Base-by-base conservation (phyloP, 2,329 filamentous ascomycete species). In the Colletotrichum noveboracense region DNA sequence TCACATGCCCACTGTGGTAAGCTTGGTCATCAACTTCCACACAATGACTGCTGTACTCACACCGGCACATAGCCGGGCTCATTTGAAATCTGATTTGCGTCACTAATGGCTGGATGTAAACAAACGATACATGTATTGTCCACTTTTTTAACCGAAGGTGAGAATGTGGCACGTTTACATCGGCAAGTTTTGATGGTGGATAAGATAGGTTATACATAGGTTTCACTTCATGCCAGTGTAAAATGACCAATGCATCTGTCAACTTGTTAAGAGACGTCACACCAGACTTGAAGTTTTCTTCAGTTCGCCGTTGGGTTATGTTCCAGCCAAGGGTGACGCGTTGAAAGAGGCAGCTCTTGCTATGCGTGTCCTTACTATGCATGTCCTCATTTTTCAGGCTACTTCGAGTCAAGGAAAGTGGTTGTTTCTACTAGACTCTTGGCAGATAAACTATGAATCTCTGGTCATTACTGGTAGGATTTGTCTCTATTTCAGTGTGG, bases 1-100 rank as follows among this genome's bases (percentile, higher is more conserved):
- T 32, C 18, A 74, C 66, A 5, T 74, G 71, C 18, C 66, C 71
- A 3, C 12, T 74, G 8, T 74, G 71, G 66, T 74, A 62, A 58
- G 55, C 43, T 52, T 21, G n/a, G n/a, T 13, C 43, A 13, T 4
- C 7, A 48, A 43, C 21, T 56, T 0, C 2, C 6, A 24, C 52
- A 26, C 18, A n/a, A 12, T 43, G 5, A 6, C 18, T n/a, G 0
- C 18, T 43, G 38, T 48, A 10, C 43, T 48, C n/a, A 48, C 10
- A 48, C n/a, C 2, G n/a, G n/a, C 21, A 5, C n/a, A 21, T 52
- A 52, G 43, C 2, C 43, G n/a, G 6, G 43, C 43, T 21, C 43
- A 52, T 24, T 7, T 52, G n/a, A 52, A 52, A n/a, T 52, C 43
- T 21, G n/a, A 24, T 21, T 52, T 0, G 43, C 10, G 12, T 7